phyloP scores from a whole-genome alignment of 805 yeast species.

The Saccharomycopsis sp. region DNA sequence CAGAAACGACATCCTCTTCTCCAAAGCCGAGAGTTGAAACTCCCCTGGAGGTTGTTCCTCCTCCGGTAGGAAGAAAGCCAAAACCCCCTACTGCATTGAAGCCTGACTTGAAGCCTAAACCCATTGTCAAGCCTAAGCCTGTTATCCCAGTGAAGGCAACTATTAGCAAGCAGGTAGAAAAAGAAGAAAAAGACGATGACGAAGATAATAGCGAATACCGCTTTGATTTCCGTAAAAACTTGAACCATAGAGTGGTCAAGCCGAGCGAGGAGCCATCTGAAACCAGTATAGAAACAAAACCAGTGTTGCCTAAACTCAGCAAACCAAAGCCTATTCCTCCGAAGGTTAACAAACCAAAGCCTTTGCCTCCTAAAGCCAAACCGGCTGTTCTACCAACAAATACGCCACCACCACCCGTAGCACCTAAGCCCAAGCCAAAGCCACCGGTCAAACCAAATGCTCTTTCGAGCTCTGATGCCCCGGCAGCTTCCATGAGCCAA shows the following conservation, averaged over 20 bases:
- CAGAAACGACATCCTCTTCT: slow-evolving; percentile 2
- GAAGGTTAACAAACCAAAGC: not conserved
- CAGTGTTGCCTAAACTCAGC: not conserved
- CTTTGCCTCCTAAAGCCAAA: not conserved
- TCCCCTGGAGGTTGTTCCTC: not conserved
- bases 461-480: too few relatives aligned
- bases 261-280: not conserved
- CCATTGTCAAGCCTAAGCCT: slow-evolving; percentile 1
- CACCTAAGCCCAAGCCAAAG: slow-evolving; percentile 5
- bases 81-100: not conserved
- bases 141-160: not conserved
- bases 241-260: not conserved
- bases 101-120: slow-evolving; percentile 2
- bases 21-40: not conserved
- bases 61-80: not conserved
- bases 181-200: not conserved
- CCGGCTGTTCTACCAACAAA: too few relatives aligned
- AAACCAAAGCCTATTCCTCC: slow-evolving; percentile 4
- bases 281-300: not conserved
- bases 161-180: not conserved
- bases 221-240: slow-evolving; percentile 1
- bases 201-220: not conserved
- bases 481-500: slow-evolving; percentile 20
- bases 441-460: slow-evolving; percentile 21
- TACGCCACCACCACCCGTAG: too few relatives aligned